These are phyloP conservation scores for Cercophora newfieldiana DNA, from an alignment of 495 filamentous ascomycete species.

Conservation along the genomic window DNA sequence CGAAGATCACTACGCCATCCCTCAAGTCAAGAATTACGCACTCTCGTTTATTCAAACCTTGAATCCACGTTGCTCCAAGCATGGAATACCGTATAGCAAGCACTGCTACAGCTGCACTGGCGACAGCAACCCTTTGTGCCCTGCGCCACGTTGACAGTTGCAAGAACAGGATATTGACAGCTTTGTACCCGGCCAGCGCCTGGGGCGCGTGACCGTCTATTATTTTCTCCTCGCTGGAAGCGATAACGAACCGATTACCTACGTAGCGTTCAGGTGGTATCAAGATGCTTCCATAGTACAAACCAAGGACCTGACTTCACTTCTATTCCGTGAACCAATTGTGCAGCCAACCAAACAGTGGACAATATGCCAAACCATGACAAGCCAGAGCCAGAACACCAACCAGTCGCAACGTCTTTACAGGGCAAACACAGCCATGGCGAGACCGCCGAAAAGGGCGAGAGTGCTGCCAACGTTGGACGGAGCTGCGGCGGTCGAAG, in stretches of 20 bases:
- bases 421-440: constrained; percentile 43
- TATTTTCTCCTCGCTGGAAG: neutral
- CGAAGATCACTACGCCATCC: too few relatives aligned
- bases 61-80: too few relatives aligned
- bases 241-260: neutral
- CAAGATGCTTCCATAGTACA: neutral
- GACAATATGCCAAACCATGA: neutral
- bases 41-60: too few relatives aligned
- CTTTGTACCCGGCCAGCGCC: neutral
- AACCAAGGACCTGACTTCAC: neutral
- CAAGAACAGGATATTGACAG: neutral
- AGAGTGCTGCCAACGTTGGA: constrained; percentile 36
- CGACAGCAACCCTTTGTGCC: too few relatives aligned
- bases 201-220: neutral
- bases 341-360: neutral
- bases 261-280: neutral
- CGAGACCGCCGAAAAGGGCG: constrained; percentile 42
- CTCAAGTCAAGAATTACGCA: too few relatives aligned
- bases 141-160: too few relatives aligned
- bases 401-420: constrained; percentile 28
- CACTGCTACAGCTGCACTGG: too few relatives aligned
- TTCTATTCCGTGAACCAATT: neutral
- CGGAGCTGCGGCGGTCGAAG: constrained; percentile 24
- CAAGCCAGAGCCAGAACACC: constrained; percentile 1
- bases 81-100: too few relatives aligned